Evolutionary conservation across 2,329 filamentous ascomycete species (phyloP).

Genomic region (Leptodontidium sp.): DNA sequence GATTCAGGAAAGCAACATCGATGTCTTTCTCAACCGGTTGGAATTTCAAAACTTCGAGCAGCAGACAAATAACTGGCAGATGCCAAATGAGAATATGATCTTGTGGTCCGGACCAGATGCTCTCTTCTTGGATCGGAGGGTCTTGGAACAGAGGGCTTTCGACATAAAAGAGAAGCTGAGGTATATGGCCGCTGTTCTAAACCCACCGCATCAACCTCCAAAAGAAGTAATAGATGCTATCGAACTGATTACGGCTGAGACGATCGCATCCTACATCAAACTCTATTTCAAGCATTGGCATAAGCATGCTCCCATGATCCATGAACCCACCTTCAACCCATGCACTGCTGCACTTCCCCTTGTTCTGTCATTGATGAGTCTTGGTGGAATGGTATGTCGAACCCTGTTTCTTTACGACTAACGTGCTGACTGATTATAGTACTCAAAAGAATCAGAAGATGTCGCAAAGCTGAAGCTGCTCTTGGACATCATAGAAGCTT

Average conservation of each 20-base stretch:
- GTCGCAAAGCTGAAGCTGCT: slow-evolving; percentile 38
- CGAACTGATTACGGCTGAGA: slow-evolving; percentile 40
- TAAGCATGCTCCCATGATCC: slow-evolving; percentile 45
- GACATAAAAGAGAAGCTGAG: slow-evolving; percentile 44
- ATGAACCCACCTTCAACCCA: slow-evolving; percentile 45
- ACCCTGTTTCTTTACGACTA: background rate
- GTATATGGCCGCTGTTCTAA: slow-evolving; percentile 37
- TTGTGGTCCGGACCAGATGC: slow-evolving; percentile 36
- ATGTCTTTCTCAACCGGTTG: slow-evolving; percentile 40
- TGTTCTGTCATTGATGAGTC: slow-evolving; percentile 43
- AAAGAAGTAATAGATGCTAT: slow-evolving; percentile 43
- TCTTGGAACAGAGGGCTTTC: slow-evolving; percentile 41
- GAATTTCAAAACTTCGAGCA: slow-evolving; percentile 43
- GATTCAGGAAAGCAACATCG: slow-evolving; percentile 35
- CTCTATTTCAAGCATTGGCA: slow-evolving; percentile 47
- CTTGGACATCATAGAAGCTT: slow-evolving; percentile 42
- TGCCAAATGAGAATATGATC: slow-evolving; percentile 38
- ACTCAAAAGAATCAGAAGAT: slow-evolving; percentile 39
- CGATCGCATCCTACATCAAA: slow-evolving; percentile 40
- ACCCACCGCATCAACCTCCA: slow-evolving; percentile 35
- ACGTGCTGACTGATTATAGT: slow-evolving; percentile 35
- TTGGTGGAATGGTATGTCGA: slow-evolving; percentile 44
- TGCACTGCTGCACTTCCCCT: slow-evolving; percentile 43
- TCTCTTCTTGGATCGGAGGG: slow-evolving; percentile 34
- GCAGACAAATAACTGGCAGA: slow-evolving; percentile 39